Evolutionary conservation across 768 basidiomycete species (phyloP).

Genomic region (Russula abietina): DNA sequence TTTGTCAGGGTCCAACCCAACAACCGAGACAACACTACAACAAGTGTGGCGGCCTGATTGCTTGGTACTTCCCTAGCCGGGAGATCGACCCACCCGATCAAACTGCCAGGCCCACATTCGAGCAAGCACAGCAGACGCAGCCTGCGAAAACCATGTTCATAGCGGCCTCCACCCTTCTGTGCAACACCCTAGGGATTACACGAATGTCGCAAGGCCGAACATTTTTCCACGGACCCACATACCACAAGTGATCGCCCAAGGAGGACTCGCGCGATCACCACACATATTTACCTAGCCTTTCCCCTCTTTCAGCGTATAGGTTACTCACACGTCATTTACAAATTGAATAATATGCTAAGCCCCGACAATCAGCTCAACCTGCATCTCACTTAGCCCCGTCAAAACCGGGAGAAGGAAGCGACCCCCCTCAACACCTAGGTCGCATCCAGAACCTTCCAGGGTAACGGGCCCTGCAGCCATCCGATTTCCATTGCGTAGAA

Average conservation of each 20-base stretch:
- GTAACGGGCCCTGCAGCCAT: too few species aligned
- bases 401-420: too few species aligned
- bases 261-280: not conserved
- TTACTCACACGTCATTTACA: not conserved
- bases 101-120: not conserved
- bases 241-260: not conserved
- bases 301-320: not conserved
- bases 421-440: too few species aligned
- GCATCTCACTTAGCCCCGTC: too few species aligned
- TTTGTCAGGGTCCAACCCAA: not conserved
- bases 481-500: too few species aligned
- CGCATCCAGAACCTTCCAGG: too few species aligned
- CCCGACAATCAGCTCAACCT: too few species aligned
- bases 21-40: not conserved
- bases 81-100: not conserved
- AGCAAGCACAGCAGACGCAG: not conserved
- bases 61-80: too few species aligned
- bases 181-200: not conserved
- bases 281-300: not conserved
- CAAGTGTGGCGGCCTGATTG: not conserved
- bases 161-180: not conserved
- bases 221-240: not conserved
- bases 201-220: not conserved
- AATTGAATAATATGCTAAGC: not conserved
- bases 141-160: not conserved